A percentile compares a stretch with the other conserved stretches of the same genome.
These are phyloP conservation scores for Tuber brumale DNA, from an alignment of 495 filamentous ascomycete genomes.

Conservation along the genomic window DNA sequence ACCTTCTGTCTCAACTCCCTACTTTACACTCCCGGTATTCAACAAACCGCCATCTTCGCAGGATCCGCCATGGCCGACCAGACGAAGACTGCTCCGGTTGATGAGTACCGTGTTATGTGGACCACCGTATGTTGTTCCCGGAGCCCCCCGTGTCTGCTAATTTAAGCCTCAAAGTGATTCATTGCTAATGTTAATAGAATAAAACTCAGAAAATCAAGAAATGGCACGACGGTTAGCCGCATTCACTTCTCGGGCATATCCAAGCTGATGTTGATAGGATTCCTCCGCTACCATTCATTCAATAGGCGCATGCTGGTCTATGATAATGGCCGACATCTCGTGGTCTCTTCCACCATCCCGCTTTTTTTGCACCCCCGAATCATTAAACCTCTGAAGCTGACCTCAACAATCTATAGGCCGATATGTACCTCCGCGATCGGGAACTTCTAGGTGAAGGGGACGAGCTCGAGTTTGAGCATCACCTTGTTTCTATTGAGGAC, in stretches of 20 bases:
- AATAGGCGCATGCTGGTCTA: constrained; percentile 41
- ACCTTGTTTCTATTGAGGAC: constrained; percentile 40
- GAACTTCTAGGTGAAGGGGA: constrained; percentile 35
- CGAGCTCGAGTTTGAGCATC: constrained; percentile 41
- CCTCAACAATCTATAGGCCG: constrained; percentile 18
- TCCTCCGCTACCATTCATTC: constrained; percentile 41
- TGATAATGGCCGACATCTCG: constrained; percentile 34
- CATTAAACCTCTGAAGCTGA: constrained; percentile 9
- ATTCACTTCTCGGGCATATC: background rate
- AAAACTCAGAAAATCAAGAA: constrained; percentile 42
- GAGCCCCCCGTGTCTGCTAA: background rate
- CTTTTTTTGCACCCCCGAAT: background rate
- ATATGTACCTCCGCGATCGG: constrained; percentile 38
- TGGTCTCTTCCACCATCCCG: constrained; percentile 19
- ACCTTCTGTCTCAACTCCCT: background rate
- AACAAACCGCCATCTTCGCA: background rate
- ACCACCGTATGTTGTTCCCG: constrained; percentile 26
- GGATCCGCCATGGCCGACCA: constrained; percentile 7
- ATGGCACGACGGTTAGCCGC: constrained; percentile 40
- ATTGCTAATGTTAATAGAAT: constrained; percentile 27
- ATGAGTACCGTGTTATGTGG: constrained; percentile 41
- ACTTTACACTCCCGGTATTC: background rate
- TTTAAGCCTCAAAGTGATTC: background rate
- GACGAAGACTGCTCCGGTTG: constrained; percentile 35
- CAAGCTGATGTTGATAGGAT: constrained; percentile 26